These are phyloP conservation scores for Globisporangium takayamanum DNA, from an alignment of 352 stramenopile genomes.

Conservation along the genomic window DNA sequence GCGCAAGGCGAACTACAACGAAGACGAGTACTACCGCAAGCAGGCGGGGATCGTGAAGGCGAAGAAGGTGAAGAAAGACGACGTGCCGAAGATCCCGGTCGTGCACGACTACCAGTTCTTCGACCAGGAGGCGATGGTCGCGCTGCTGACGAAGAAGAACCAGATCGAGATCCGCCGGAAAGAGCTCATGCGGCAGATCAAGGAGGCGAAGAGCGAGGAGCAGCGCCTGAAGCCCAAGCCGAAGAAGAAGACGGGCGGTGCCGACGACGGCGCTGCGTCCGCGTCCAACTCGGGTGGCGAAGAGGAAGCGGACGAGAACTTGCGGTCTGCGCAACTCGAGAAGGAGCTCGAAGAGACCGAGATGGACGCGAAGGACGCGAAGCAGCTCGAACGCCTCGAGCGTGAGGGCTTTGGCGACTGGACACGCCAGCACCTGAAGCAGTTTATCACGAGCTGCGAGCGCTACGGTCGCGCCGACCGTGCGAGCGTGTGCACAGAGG, in stretches of 20 bases:
- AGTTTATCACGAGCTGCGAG: constrained; percentile 90
- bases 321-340: constrained; percentile 60
- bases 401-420: constrained; percentile 95
- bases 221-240: constrained; percentile 70
- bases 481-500: constrained; percentile 86
- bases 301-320: constrained; percentile 43
- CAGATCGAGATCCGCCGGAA: constrained; percentile 89
- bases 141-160: constrained; percentile 80
- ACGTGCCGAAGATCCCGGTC: constrained; percentile 84
- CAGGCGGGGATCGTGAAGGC: constrained; percentile 72
- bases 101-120: constrained; percentile 97
- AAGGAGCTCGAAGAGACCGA: constrained; percentile 75
- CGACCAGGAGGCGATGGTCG: constrained; percentile 84
- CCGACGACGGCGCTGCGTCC: constrained; percentile 29
- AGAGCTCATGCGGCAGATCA: constrained; percentile 73
- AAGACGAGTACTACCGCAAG: constrained; percentile 95
- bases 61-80: constrained; percentile 86
- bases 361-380: constrained; percentile 58
- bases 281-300: constrained; percentile 54
- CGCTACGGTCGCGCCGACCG: constrained; percentile 92
- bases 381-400: constrained; percentile 69
- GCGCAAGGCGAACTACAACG: constrained; percentile 93
- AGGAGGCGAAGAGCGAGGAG: constrained; percentile 79
- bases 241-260: constrained; percentile 59
- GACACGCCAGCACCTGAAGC: constrained; percentile 86